Percentiles rank a stretch among this genome's conserved stretches.
Conservation (phyloP, 805 yeast species). For the Metschnikowia lochheadii region DNA sequence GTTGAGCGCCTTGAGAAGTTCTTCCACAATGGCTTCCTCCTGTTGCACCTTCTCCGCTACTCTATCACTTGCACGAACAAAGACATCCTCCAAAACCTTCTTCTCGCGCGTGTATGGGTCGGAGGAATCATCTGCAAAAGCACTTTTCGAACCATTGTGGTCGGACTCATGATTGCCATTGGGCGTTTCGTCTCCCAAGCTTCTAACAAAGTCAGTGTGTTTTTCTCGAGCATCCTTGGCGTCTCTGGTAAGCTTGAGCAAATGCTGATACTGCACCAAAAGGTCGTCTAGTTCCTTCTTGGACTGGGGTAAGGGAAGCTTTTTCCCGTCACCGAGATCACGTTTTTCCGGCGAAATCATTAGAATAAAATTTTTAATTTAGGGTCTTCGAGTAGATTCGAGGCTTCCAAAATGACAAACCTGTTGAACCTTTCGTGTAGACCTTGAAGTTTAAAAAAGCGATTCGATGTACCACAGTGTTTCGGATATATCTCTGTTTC, state of each 20-base stretch:
- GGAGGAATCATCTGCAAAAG: neutral
- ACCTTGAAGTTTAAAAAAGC: neutral
- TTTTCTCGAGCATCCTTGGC: conserved; percentile 19
- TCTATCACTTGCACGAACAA: conserved; percentile 24
- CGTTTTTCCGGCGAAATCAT: conserved; percentile 1
- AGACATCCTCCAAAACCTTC: conserved; percentile 26
- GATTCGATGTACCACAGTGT: too few species aligned
- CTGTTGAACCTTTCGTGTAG: neutral
- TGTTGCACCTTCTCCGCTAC: conserved; percentile 23
- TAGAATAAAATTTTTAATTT: neutral
- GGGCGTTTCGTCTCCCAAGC: neutral
- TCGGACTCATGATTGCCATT: neutral
- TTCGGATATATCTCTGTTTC: neutral
- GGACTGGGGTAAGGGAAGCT: conserved; percentile 12
- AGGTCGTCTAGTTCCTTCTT: conserved; percentile 15
- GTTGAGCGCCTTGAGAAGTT: conserved; percentile 14
- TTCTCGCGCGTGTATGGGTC: conserved; percentile 26
- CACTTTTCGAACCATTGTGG: neutral
- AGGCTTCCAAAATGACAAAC: neutral
- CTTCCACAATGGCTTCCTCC: conserved; percentile 20
- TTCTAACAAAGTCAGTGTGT: neutral
- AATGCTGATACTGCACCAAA: conserved; percentile 16
- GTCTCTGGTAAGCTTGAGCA: conserved; percentile 18
- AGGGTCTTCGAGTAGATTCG: neutral
- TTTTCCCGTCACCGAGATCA: neutral